These are phyloP conservation scores for Colletotrichum viniferum DNA, from an alignment of 2,329 filamentous ascomycete genomes.

Conservation along the genomic window DNA sequence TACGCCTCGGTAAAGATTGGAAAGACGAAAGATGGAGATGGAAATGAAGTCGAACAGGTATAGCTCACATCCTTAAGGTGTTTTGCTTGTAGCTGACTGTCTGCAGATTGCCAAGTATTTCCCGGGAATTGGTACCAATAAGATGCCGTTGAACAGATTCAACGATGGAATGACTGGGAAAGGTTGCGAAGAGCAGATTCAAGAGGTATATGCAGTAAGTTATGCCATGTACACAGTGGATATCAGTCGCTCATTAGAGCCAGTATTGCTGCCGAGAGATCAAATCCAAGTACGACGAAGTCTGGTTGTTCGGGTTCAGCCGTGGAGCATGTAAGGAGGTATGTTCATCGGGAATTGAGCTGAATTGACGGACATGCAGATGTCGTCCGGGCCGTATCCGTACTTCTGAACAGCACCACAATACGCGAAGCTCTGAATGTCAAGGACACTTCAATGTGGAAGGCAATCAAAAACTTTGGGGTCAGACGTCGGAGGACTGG, in stretches of 20 bases:
- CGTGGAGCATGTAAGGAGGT: conserved; percentile 35
- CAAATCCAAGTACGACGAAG: conserved; percentile 32
- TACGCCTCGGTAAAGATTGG: conserved; percentile 7
- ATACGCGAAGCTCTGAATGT: background rate
- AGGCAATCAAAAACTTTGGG: background rate
- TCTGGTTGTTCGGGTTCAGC: conserved; percentile 44
- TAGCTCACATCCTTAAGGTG: background rate
- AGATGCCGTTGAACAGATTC: conserved; percentile 21
- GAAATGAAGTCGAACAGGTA: background rate
- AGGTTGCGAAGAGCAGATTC: conserved; percentile 23
- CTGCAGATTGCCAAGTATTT: conserved; percentile 4
- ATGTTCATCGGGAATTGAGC: fast-evolving
- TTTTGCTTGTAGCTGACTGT: background rate
- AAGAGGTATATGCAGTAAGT: conserved; percentile 26
- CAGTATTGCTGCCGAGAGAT: conserved; percentile 12
- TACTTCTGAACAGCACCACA: conserved; percentile 29
- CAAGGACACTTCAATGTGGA: background rate
- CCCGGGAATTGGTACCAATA: conserved; percentile 24
- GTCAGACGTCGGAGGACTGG: background rate
- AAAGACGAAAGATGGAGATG: background rate
- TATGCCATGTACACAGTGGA: background rate
- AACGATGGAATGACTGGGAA: conserved; percentile 23
- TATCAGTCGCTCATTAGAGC: background rate
- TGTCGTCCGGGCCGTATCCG: conserved; percentile 41
- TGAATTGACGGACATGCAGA: background rate